Percentiles rank a stretch among this genome's conserved stretches.
phyloP scores from a whole-genome alignment of 306 rosid genomes.

The Pueraria montana region DNA sequence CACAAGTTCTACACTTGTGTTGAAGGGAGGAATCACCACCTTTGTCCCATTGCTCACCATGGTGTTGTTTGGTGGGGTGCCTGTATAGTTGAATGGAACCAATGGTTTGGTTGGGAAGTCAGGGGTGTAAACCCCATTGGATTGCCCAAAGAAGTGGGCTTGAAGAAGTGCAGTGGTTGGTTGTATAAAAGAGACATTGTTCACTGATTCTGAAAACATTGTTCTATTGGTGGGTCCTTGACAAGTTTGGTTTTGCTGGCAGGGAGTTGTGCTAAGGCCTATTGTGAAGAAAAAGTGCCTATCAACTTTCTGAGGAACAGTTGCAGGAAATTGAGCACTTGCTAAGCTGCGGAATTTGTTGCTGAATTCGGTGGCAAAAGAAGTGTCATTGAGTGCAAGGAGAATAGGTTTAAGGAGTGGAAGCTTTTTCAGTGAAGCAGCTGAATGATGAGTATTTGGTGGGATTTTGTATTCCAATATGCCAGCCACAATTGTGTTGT shows the following conservation, averaged over 20 bases:
- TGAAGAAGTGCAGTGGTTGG: constrained; percentile 73
- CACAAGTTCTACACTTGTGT: constrained; percentile 69
- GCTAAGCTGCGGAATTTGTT: constrained; percentile 66
- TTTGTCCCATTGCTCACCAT: constrained; percentile 74
- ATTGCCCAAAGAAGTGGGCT: constrained; percentile 61
- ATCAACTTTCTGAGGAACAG: constrained; percentile 67
- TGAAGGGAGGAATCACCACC: constrained; percentile 62
- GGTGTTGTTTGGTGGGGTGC: constrained; percentile 67
- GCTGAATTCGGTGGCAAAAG: constrained; percentile 61
- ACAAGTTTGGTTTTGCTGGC: constrained; percentile 60
- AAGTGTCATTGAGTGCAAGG: constrained; percentile 73
- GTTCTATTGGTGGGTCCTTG: constrained; percentile 81
- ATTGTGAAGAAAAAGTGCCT: constrained; percentile 69
- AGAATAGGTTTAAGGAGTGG: constrained; percentile 58
- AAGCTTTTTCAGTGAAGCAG: constrained; percentile 49
- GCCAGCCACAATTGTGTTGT: constrained; percentile 73
- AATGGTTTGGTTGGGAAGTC: constrained; percentile 61
- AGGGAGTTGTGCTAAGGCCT: constrained; percentile 72
- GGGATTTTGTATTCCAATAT: constrained; percentile 58
- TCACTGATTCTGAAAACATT: constrained; percentile 74
- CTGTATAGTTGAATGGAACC: constrained; percentile 65
- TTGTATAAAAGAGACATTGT: constrained; percentile 61
- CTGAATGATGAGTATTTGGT: constrained; percentile 40
- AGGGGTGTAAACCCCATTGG: constrained; percentile 58
- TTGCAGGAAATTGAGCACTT: constrained; percentile 63